Conservation (phyloP, 306 rosid genomes). For the Lithocarpus polystachyus region DNA sequence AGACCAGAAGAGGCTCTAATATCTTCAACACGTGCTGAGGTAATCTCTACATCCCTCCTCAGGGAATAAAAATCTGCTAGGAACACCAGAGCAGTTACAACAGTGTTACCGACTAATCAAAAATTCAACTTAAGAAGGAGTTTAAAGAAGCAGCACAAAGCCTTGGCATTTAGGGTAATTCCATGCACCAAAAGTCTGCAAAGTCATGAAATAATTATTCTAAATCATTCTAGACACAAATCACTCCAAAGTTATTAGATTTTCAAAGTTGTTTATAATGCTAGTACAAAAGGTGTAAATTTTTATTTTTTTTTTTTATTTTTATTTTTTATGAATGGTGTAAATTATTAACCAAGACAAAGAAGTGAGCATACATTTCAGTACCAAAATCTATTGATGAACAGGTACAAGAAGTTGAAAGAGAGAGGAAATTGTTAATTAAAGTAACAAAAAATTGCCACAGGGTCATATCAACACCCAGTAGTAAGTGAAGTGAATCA, state of each 20-base stretch:
- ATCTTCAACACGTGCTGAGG: slow-evolving; percentile 66
- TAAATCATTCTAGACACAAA: neutral
- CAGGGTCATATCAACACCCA: neutral
- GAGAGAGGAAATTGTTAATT: neutral
- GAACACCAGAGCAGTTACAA: slow-evolving; percentile 1
- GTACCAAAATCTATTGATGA: neutral
- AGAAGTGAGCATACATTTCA: neutral
- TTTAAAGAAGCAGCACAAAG: neutral
- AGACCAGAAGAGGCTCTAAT: slow-evolving; percentile 69
- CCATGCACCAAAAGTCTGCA: neutral
- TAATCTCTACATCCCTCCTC: slow-evolving; percentile 68
- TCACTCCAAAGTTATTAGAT: neutral
- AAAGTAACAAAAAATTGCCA: neutral
- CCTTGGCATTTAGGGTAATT: neutral
- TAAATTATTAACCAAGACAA: neutral
- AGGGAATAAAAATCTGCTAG: slow-evolving; percentile 79
- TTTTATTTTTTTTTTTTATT: too few species aligned
- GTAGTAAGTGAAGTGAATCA: neutral
- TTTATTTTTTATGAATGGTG: neutral
- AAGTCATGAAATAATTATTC: neutral
- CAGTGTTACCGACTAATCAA: slow-evolving; percentile 17
- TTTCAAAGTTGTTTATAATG: neutral
- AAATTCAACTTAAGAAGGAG: neutral
- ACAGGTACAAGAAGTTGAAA: neutral
- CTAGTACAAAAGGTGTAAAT: neutral